Evolutionary conservation across 2,329 filamentous ascomycete genomes (phyloP), one percentile per base, ranked within the genome.

Genomic region (Incumbomyces lentus): DNA sequence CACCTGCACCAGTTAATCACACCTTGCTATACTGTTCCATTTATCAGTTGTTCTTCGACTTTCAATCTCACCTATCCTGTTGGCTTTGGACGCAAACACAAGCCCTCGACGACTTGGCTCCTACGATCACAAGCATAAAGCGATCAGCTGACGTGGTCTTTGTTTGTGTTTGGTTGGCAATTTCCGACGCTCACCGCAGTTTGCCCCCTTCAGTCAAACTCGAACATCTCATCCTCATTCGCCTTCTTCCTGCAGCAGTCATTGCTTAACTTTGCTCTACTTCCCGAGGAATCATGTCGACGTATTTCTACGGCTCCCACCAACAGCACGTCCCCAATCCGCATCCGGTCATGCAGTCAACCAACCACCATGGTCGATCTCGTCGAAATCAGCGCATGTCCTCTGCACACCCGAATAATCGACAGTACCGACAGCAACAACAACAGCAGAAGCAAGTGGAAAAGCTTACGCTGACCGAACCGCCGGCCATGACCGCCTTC

Each of bases 381-480:
- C 84, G 90, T 61, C 79, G 90, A 62, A 85, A 83, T 36, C 85
- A 88, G 50, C 80, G 89, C 59, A 74, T 92, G 58, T 82, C 83
- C 35, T 81, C 86, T 44, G 76, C 82, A 37, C 87, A 94, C 62
- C 87, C 90, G 69, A 71, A 81, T 42, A 86, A 93, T 62, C 84
- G 88, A 65, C 87, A 95, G 67, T 88, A 86, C 63, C 84, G 88
- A 53, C 82, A 83, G 30, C 42, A 45, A 12, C 42, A 41, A 14
- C 40, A 43, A 30, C 42, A 45, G 54, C 83, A 89, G 46, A 83
- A 86, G 62, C 85, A 82, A 60, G 86, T 90, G 69, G 89, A 93
- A 67, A 88, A 95, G 65, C 70, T 87, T 53, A 49, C 54, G n/a
- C 26, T 49, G 17, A 81, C 81, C 58, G 88, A 94, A 66, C 75